These are phyloP conservation scores for Hordeum marinum DNA, from an alignment of 176 grass and related monocot genomes.

Conservation along the genomic window DNA sequence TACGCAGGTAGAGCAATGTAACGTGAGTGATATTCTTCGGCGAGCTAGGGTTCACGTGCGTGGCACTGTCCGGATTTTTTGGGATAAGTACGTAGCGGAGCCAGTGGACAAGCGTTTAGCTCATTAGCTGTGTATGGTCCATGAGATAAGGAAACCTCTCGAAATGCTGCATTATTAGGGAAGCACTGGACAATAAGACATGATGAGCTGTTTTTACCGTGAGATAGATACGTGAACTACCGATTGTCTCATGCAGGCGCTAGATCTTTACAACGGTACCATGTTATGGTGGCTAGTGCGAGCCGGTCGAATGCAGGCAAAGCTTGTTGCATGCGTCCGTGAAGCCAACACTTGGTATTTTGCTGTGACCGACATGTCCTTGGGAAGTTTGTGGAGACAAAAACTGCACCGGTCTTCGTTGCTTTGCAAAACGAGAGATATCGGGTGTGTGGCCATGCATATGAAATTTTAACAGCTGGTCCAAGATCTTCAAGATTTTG, in stretches of 20 bases:
- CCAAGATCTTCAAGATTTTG: neutral
- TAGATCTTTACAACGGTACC: neutral
- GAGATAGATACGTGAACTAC: neutral
- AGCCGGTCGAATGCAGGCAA: neutral
- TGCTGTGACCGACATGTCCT: neutral
- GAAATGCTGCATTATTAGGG: constrained; percentile 4
- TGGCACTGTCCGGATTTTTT: constrained; percentile 9
- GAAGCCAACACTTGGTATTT: neutral
- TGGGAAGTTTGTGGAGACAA: neutral
- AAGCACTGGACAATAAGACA: neutral
- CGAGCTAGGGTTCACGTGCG: constrained; percentile 16
- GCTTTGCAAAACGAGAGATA: neutral
- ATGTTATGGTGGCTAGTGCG: neutral
- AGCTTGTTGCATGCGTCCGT: neutral
- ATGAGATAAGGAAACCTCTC: constrained; percentile 9
- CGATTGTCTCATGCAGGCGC: neutral
- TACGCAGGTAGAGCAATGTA: neutral
- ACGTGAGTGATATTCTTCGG: neutral
- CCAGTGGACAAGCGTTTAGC: constrained; percentile 16
- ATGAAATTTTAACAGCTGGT: neutral
- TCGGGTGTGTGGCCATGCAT: neutral
- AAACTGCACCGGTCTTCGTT: neutral
- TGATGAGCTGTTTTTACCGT: constrained; percentile 21
- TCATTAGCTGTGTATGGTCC: constrained; percentile 25
- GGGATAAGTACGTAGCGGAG: neutral